Percentiles rank a stretch among this genome's conserved stretches.
Conservation (phyloP, 257 asterid genomes). For the Plectranthus barbatus region DNA sequence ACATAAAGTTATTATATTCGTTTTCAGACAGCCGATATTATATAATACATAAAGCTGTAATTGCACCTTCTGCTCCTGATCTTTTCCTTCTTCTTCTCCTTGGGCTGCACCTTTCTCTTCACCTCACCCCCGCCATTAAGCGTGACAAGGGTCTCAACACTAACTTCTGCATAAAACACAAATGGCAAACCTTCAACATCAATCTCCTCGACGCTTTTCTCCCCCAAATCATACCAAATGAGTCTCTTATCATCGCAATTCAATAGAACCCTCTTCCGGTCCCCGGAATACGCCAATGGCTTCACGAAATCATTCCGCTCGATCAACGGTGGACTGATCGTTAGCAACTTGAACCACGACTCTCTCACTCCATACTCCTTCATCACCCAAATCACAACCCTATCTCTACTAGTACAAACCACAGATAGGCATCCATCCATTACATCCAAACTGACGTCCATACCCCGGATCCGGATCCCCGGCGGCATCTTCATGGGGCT, state of each 20-base stretch:
- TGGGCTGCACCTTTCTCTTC: constrained; percentile 9
- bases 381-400: constrained; percentile 30
- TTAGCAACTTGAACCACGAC: constrained; percentile 25
- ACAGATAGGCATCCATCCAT: constrained; percentile 16
- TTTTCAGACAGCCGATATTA: neutral
- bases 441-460: constrained; percentile 20
- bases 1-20: neutral
- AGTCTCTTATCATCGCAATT: constrained; percentile 28
- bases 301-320: constrained; percentile 19
- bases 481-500: constrained; percentile 22
- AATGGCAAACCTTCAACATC: constrained; percentile 22
- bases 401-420: constrained; percentile 11
- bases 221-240: constrained; percentile 24
- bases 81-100: constrained; percentile 14
- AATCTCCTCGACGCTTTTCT: constrained; percentile 9
- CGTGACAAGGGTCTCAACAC: constrained; percentile 26
- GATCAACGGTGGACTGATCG: constrained; percentile 14
- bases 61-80: constrained; percentile 30
- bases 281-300: constrained; percentile 19
- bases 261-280: constrained; percentile 21
- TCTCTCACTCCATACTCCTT: constrained; percentile 26
- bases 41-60: neutral
- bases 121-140: constrained; percentile 8
- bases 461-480: neutral
- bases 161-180: constrained; percentile 23